Evolutionary conservation across 192 early-diverging fungal genomes (phyloP), one percentile per base, ranked within the genome.

Genomic region (Jimgerdemannia flammicorona): DNA sequence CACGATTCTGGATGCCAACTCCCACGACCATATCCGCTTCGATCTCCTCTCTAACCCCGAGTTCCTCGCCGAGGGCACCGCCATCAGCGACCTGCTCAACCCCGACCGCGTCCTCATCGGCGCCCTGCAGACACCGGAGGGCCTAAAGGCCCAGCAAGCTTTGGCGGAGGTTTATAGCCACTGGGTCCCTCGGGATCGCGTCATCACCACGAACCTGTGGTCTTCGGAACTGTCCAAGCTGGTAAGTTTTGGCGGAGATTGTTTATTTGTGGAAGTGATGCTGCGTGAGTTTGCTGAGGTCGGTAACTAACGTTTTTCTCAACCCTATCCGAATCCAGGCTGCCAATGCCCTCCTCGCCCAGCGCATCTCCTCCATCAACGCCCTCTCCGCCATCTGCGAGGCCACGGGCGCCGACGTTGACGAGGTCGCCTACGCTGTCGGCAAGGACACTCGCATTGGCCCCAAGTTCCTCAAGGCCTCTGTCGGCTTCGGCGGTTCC

Each of bases 181-280:
- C 79, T 98, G 96, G 96, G 91, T 98, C 4, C 93, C 95, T 20
- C 65, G 75, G 20, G 92, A 95, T 44, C 87, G 90, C 43, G 95
- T 98, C 73, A 90, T 98, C 71, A 96, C 95, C 29, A 96, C 93
- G 81, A 92, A 91, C 69, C 78, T 96, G 70, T 98, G 96, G 96
- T 96, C 95, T n/a, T 94, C 95, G 3, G 96, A 98, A 81, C 85
- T 98, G 44, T 90, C 94, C 72, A 98, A 98, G 86, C 87, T 98
- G 74, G 92, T 88, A 77, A 80, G 80, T 78, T 59, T 59, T 59
- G 14, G 29, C 29, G 1, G 29, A 29, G 29, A 29, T 29, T 29
- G 29, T 29, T 29, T 29, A 29, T 29, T 29, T 0, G 29, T 29
- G 29, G 29, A 29, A 29, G 1, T 29, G 29, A 29, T 29, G 29